Conservation (phyloP, 169 alveolate genomes). For the Theileria luwenshuni region DNA sequence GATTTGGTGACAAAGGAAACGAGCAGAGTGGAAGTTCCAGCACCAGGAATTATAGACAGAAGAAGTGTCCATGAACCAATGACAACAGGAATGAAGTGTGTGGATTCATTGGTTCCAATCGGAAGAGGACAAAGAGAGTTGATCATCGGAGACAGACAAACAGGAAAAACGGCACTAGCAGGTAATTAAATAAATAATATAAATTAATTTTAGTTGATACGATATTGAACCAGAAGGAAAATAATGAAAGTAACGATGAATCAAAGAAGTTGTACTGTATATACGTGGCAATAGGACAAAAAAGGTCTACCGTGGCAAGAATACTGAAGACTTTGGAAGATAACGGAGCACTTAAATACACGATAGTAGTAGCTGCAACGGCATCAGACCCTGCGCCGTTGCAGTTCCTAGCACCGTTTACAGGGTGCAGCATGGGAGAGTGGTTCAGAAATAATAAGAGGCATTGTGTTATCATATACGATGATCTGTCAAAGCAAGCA, state of each 20-base stretch:
- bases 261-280: constrained; percentile 92
- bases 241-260: constrained; percentile 80
- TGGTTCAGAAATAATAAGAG: constrained; percentile 96
- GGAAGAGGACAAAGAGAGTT: constrained; percentile 99
- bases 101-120: constrained; percentile 96
- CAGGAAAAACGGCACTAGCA: constrained; percentile 98
- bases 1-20: constrained; percentile 86
- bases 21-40: constrained; percentile 94
- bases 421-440: constrained; percentile 99
- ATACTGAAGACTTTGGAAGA: constrained; percentile 86
- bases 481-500: constrained; percentile 97
- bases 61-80: constrained; percentile 96
- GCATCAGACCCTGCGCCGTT: constrained; percentile 99
- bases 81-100: constrained; percentile 95
- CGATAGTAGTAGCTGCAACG: constrained; percentile 97
- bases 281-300: constrained; percentile 98
- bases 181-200: constrained; percentile 13
- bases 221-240: constrained; percentile 90
- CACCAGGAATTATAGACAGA: constrained; percentile 98
- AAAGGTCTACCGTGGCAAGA: constrained; percentile 94
- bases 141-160: constrained; percentile 97
- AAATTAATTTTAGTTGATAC: constrained; percentile 82
- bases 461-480: constrained; percentile 95
- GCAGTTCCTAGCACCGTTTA: constrained; percentile 96
- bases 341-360: constrained; percentile 90